Percentiles rank a stretch among this genome's conserved stretches.
Evolutionary conservation across 2,329 filamentous ascomycete genomes (phyloP).

Genomic region (Fusarium agapanthi): DNA sequence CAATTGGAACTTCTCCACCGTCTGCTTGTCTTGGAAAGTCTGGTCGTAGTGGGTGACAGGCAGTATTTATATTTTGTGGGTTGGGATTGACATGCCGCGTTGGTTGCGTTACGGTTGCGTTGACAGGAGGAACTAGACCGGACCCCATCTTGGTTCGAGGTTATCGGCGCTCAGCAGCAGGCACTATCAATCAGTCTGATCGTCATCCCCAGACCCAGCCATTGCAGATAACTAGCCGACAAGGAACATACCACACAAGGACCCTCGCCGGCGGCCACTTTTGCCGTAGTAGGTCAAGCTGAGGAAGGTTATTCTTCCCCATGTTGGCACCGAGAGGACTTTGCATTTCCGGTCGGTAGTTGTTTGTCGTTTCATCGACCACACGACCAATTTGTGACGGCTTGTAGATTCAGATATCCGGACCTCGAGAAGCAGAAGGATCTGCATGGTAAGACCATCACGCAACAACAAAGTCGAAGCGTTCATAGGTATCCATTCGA

Average conservation of each 20-base stretch:
- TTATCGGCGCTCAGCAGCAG: slow-evolving; percentile 11
- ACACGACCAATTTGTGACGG: background rate
- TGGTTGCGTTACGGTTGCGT: background rate
- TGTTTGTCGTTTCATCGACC: slow-evolving; percentile 1
- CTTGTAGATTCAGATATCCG: background rate
- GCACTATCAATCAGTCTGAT: slow-evolving; percentile 35
- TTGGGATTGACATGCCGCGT: slow-evolving; percentile 1
- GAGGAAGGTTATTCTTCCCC: slow-evolving; percentile 7
- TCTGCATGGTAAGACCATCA: background rate
- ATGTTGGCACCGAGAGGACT: background rate
- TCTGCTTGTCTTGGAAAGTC: slow-evolving; percentile 8
- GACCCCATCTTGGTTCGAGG: slow-evolving; percentile 9
- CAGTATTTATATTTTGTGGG: slow-evolving; percentile 37
- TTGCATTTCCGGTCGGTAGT: slow-evolving; percentile 24
- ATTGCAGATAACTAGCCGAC: slow-evolving; percentile 37
- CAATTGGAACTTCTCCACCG: slow-evolving; percentile 29
- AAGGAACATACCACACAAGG: slow-evolving; percentile 20
- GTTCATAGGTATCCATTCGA: background rate
- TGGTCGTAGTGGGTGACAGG: slow-evolving; percentile 24
- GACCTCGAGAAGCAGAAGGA: background rate
- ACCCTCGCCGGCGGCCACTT: slow-evolving; percentile 35
- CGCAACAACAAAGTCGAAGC: background rate
- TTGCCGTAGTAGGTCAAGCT: slow-evolving; percentile 17
- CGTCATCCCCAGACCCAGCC: slow-evolving; percentile 33
- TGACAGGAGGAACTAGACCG: background rate